A percentile compares a stretch with the other conserved stretches of the same genome.
These are phyloP conservation scores for Zymoseptoria tritici DNA, from an alignment of 2,329 filamentous ascomycete genomes.

Conservation along the genomic window DNA sequence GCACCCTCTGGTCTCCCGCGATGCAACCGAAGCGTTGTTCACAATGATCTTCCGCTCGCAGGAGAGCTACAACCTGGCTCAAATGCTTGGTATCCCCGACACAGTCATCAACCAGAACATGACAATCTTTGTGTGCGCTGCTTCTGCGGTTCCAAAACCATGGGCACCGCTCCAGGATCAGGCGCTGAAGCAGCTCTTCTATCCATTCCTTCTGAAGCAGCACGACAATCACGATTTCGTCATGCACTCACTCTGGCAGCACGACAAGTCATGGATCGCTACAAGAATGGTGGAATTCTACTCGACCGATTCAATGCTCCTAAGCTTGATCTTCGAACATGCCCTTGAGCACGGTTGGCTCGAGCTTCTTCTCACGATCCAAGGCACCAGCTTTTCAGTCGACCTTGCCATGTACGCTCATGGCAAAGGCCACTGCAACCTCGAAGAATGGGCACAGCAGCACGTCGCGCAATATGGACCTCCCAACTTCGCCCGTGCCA, in stretches of 20 bases:
- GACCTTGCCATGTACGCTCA: constrained; percentile 83
- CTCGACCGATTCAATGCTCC: constrained; percentile 58
- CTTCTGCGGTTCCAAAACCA: constrained; percentile 67
- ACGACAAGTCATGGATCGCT: constrained; percentile 80
- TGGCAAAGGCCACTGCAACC: constrained; percentile 68
- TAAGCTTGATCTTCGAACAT: constrained; percentile 68
- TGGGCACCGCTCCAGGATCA: constrained; percentile 70
- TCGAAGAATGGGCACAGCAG: constrained; percentile 71
- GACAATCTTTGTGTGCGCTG: constrained; percentile 70
- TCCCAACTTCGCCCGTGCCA: constrained; percentile 57
- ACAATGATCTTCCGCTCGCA: constrained; percentile 54
- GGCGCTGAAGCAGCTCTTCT: constrained; percentile 69
- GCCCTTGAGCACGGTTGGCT: constrained; percentile 78
- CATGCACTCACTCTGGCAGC: constrained; percentile 83
- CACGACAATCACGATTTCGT: constrained; percentile 79
- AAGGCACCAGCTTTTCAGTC: constrained; percentile 67
- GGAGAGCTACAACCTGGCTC: constrained; percentile 49
- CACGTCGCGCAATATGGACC: constrained; percentile 41
- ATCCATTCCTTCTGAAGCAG: constrained; percentile 73
- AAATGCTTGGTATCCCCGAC: constrained; percentile 52
- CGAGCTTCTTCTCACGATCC: constrained; percentile 67
- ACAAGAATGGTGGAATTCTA: constrained; percentile 72
- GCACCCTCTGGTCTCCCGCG: constrained; percentile 81
- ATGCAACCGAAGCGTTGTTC: constrained; percentile 65
- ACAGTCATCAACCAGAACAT: constrained; percentile 63